A percentile compares a stretch with the other conserved stretches of the same genome.
Evolutionary conservation across 108 stramenopile species (phyloP).

Genomic region (Chaetoceros tenuissimus): DNA sequence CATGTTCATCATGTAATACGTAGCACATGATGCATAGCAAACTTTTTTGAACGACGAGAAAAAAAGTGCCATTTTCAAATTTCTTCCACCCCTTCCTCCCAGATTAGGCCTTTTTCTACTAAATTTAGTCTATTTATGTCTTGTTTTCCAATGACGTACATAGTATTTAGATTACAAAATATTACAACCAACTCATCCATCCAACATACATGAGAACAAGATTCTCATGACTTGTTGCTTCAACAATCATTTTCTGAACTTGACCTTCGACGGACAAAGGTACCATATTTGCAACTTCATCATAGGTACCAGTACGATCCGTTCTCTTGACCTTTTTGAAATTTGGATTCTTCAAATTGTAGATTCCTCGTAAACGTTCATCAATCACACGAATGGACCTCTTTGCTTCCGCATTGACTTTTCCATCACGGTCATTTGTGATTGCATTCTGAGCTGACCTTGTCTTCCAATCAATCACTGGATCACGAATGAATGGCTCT

Average conservation of each 20-base stretch:
- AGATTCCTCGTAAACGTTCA: slow-evolving; percentile 73
- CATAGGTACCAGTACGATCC: slow-evolving; percentile 40
- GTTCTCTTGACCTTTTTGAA: slow-evolving; percentile 41
- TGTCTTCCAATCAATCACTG: slow-evolving; percentile 83
- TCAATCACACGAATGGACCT: slow-evolving; percentile 65
- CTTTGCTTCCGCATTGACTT: slow-evolving; percentile 28
- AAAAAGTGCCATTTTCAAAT: no score
- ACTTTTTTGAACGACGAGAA: no score
- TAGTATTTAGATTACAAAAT: no score
- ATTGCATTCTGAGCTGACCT: slow-evolving; percentile 36
- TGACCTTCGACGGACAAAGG: slow-evolving; percentile 86
- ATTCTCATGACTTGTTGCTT: slow-evolving; percentile 80
- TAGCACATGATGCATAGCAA: no score
- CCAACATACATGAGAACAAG: slow-evolving; percentile 82
- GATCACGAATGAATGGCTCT: slow-evolving; percentile 94
- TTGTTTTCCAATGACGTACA: no score
- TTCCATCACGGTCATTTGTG: slow-evolving; percentile 8
- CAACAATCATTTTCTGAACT: slow-evolving; percentile 78
- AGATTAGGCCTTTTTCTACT: no score
- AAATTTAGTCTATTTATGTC: no score
- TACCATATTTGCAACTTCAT: slow-evolving; percentile 45
- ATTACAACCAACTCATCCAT: slow-evolving; percentile 88
- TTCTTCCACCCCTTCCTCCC: no score
- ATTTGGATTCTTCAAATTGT: slow-evolving; percentile 83
- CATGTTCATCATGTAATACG: no score